A percentile compares a stretch with the other conserved stretches of the same genome.
Evolutionary conservation across 2,329 filamentous ascomycete species (phyloP).

Genomic region (Cercospora brassicicola): DNA sequence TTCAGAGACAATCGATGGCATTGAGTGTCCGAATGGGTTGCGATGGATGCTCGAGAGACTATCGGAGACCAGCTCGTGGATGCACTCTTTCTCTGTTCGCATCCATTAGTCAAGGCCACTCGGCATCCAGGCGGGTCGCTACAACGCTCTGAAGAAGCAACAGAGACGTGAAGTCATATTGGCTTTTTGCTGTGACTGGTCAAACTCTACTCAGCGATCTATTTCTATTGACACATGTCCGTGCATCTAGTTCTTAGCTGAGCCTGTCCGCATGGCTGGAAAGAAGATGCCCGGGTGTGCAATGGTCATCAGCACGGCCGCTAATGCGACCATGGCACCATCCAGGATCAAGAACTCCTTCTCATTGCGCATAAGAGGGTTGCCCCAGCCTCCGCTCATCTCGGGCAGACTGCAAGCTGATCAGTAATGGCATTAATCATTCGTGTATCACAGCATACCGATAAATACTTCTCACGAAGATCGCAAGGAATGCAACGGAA

Average conservation of each 20-base stretch:
- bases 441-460: conserved; percentile 40
- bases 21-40: background rate
- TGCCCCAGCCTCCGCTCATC: conserved; percentile 53
- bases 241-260: background rate
- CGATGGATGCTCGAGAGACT: background rate
- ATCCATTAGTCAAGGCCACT: background rate
- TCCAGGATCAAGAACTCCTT: conserved; percentile 51
- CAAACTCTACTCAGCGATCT: background rate
- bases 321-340: conserved; percentile 50
- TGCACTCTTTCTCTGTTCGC: background rate
- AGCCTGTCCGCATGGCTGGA: conserved; percentile 28
- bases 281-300: conserved; percentile 50
- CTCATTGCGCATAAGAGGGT: conserved; percentile 49
- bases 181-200: background rate
- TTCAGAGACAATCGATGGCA: background rate
- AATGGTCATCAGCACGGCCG: conserved; percentile 44
- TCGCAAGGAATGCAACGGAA: conserved; percentile 58
- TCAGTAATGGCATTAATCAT: background rate
- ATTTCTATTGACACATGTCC: background rate
- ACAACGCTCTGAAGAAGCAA: background rate
- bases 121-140: background rate
- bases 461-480: conserved; percentile 66
- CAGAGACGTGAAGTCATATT: background rate
- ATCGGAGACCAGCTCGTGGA: background rate
- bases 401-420: conserved; percentile 46